Base-by-base conservation (phyloP, 768 basidiomycete species). In the Mycena kentingensis region DNA sequence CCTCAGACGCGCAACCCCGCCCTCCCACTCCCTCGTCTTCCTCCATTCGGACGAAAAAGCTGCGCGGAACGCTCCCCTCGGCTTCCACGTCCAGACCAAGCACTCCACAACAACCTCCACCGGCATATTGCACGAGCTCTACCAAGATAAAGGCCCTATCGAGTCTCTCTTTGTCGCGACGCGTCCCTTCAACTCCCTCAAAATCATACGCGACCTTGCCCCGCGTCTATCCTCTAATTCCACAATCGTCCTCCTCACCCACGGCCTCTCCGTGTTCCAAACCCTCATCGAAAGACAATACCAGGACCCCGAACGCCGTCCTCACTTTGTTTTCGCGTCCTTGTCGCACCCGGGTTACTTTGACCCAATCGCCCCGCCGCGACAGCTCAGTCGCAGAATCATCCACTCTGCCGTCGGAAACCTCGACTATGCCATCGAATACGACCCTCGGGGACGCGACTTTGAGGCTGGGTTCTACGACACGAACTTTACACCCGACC, bases 191-290 rank as follows among this genome's bases (percentile, higher is more conserved):
- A 73, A 78, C 8, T 88, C 88, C 4, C 45, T 85, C 3, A 63
- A 67, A 3, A 83, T 87, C 4, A 59, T 99, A 29, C 67, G 69
- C 16, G 63, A 67, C 0, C 79, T 98, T 49, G 69, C 79, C 16
- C 82, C 81, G 12, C 81, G 93, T 16, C 70, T 98, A 18, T 74
- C 78, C 4, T 65, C 77, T 0, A 67, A 79, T 44, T 88, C 87
- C 37, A 96, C 94, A 29, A 84, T 98, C 58, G 90, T 96, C 2
- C 80, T 99, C n/a, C 70, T 98, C 47, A 91, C 96, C 64, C 96
- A 96, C 65, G 96, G 96, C 22, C 90, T 97, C 85, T 96, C 93
- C 11, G 73, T 95, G 8, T 90, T 93, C 67, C 95, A 98, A 50
- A 12, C 75, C 35, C 70, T 90, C 52, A 67, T 86, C 25, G 60